Conservation (phyloP, 768 basidiomycete species). For the Xerocomellus chrysenteron region DNA sequence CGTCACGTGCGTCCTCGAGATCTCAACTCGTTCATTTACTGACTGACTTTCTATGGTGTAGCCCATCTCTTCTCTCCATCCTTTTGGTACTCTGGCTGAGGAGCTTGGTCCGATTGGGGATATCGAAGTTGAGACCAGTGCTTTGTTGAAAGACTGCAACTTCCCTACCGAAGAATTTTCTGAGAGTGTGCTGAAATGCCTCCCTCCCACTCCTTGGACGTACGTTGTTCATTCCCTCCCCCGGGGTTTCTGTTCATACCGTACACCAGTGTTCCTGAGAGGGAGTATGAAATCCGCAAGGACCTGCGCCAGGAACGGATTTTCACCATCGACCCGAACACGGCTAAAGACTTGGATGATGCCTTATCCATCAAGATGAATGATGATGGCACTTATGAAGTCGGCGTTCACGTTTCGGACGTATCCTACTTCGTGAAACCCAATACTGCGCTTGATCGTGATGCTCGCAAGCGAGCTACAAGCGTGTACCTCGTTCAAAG, state of each 20-base stretch:
- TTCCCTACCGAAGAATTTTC: slow-evolving; percentile 98
- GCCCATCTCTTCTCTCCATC: slow-evolving; percentile 96
- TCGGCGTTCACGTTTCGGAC: slow-evolving; percentile 96
- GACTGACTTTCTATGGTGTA: slow-evolving; percentile 32
- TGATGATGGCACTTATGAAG: slow-evolving; percentile 89
- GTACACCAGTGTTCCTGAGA: slow-evolving; percentile 71
- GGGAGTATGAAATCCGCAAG: slow-evolving; percentile 82
- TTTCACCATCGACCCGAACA: slow-evolving; percentile 91
- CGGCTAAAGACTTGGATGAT: slow-evolving; percentile 92
- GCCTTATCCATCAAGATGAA: slow-evolving; percentile 87
- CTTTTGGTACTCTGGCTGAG: slow-evolving; percentile 97
- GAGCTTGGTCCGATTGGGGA: slow-evolving; percentile 99
- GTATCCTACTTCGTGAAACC: slow-evolving; percentile 94
- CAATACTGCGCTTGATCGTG: slow-evolving; percentile 95
- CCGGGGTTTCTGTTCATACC: slow-evolving; percentile 9
- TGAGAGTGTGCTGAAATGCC: slow-evolving; percentile 91
- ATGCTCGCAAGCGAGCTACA: slow-evolving; percentile 95
- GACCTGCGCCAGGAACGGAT: slow-evolving; percentile 83
- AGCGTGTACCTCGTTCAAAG: slow-evolving; percentile 97
- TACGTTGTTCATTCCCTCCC: slow-evolving; percentile 36
- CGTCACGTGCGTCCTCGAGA: slow-evolving; percentile 69
- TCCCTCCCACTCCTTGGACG: slow-evolving; percentile 96
- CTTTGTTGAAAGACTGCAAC: slow-evolving; percentile 96
- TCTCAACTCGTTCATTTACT: slow-evolving; percentile 12
- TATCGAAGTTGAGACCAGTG: slow-evolving; percentile 96